Evolutionary conservation across 108 stramenopile species (phyloP).

Genomic region (Nannochloropsis gaditana): DNA sequence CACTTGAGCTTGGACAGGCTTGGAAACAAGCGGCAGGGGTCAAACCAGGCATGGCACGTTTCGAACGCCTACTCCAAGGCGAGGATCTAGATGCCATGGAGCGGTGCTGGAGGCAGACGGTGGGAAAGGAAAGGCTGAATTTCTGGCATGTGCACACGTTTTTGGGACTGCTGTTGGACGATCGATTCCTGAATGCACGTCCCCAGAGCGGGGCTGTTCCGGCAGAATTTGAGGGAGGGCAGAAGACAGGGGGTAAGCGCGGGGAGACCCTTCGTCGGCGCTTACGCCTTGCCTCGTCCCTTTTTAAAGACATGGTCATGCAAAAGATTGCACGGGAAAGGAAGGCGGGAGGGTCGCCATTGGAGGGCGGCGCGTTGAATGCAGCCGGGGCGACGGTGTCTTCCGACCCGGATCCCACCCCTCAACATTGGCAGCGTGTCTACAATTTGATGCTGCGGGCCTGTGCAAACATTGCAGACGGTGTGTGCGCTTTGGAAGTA

Average conservation of each 20-base stretch:
- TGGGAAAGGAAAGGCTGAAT: background rate
- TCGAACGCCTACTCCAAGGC: background rate
- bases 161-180: background rate
- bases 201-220: background rate
- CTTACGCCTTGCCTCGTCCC: background rate
- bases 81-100: background rate
- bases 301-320: background rate
- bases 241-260: background rate
- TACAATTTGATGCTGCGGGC: background rate
- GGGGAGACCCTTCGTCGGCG: background rate
- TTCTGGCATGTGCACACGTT: constrained; percentile 11
- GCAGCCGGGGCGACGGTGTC: background rate
- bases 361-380: background rate
- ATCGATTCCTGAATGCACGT: background rate
- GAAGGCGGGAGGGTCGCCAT: background rate
- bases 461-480: background rate
- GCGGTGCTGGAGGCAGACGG: background rate
- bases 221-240: background rate
- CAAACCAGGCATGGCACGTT: background rate
- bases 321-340: background rate
- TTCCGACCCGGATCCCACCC: background rate
- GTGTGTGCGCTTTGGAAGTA: background rate
- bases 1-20: background rate
- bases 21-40: constrained; percentile 11
- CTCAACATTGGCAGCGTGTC: background rate